phyloP scores from a whole-genome alignment of 208 protist genomes.

The Wallacemonas rigidus region DNA sequence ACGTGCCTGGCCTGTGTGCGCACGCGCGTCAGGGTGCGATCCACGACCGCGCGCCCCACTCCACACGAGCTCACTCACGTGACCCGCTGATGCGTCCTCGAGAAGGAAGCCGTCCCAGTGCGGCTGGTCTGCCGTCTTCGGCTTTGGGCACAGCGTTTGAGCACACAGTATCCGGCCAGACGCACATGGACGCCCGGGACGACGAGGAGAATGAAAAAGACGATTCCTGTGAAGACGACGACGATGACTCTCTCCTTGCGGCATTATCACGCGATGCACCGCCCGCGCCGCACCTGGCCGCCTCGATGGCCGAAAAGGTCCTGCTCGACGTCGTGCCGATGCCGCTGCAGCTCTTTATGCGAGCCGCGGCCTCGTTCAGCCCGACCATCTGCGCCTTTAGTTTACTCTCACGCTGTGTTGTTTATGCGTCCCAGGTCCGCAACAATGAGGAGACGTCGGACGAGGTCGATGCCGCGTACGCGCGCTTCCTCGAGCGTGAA shows the following conservation, averaged over 20 bases:
- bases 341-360: constrained; percentile 51
- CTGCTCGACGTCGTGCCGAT: constrained; percentile 24
- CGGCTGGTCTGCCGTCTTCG: no score
- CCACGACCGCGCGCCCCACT: no score
- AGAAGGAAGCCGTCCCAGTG: no score
- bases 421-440: constrained; percentile 44
- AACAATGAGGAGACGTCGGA: constrained; percentile 28
- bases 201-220: background rate
- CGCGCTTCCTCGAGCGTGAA: constrained; percentile 9
- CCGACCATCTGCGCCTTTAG: constrained; percentile 65
- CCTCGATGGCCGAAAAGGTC: background rate
- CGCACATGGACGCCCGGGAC: background rate
- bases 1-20: no score
- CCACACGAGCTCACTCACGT: no score
- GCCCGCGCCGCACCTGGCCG: background rate
- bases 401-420: constrained; percentile 61
- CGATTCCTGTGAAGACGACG: background rate
- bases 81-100: no score
- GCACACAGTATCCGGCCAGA: no score
- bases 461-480: constrained; percentile 3
- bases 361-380: constrained; percentile 46
- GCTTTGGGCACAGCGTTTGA: no score
- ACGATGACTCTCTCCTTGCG: background rate
- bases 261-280: constrained; percentile 5
- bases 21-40: no score